Conservation (phyloP, 2,329 filamentous ascomycete genomes). For the Colletotrichum sublineola region DNA sequence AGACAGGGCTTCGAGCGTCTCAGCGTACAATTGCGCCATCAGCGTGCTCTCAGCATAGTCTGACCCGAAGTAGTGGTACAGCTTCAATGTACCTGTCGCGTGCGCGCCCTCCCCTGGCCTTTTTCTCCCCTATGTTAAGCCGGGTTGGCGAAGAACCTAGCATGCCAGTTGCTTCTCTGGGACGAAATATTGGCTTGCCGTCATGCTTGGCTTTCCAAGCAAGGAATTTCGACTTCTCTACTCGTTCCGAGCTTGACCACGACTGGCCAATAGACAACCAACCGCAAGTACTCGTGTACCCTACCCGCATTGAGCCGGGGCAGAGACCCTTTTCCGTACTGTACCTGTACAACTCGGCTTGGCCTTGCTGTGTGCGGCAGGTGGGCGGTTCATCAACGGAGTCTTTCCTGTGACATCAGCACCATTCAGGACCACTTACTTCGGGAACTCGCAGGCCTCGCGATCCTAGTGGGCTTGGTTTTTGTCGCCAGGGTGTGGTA, state of each 20-base stretch:
- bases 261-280: conserved; percentile 20
- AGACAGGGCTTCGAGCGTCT: conserved; percentile 26
- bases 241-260: background rate
- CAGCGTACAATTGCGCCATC: conserved; percentile 41
- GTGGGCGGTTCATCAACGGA: conserved; percentile 36
- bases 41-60: conserved; percentile 12
- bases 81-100: conserved; percentile 31
- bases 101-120: conserved; percentile 4
- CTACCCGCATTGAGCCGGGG: conserved; percentile 20
- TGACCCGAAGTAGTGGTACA: conserved; percentile 37
- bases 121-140: conserved; percentile 18
- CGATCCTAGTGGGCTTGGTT: conserved; percentile 41
- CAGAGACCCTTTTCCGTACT: conserved; percentile 37
- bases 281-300: conserved; percentile 22
- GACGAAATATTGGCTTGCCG: conserved; percentile 5
- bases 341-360: conserved; percentile 11
- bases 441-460: conserved; percentile 38
- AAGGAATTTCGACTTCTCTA: conserved; percentile 10
- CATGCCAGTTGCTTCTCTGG: background rate
- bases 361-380: conserved; percentile 26
- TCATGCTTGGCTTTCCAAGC: conserved; percentile 25
- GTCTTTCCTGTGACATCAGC: conserved; percentile 39
- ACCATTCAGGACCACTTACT: conserved; percentile 17
- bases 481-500: conserved; percentile 30
- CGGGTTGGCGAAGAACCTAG: conserved; percentile 24